These are phyloP conservation scores for Geranium brycei DNA, from an alignment of 345 rosid species.

Conservation along the genomic window DNA sequence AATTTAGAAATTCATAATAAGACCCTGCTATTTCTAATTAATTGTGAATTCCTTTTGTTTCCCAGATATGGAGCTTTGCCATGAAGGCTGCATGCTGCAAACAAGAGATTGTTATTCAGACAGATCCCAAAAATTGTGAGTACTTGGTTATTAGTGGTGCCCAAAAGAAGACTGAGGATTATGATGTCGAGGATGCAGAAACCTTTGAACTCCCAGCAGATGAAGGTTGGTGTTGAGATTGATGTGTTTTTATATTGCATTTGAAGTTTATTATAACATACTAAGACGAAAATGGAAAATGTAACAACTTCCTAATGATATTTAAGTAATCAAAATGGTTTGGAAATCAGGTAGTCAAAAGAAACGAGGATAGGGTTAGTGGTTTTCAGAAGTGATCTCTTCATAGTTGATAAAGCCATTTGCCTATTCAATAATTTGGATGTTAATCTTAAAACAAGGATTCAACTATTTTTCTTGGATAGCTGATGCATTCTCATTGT, in stretches of 20 bases:
- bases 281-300: background rate
- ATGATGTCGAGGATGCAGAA: slow-evolving; percentile 87
- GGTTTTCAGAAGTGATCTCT: background rate
- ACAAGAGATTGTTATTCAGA: slow-evolving; percentile 81
- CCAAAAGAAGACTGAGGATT: slow-evolving; percentile 68
- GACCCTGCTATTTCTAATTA: slow-evolving; percentile 1
- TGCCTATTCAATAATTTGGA: background rate
- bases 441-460: background rate
- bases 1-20: no score
- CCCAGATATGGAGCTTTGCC: slow-evolving; percentile 91
- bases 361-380: background rate
- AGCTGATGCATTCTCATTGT: background rate
- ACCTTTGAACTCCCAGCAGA: slow-evolving; percentile 87
- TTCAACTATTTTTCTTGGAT: background rate
- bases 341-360: no score
- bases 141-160: slow-evolving; percentile 88
- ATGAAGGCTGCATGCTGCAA: slow-evolving; percentile 97
- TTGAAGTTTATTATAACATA: background rate
- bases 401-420: background rate
- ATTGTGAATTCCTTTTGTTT: slow-evolving; percentile 10
- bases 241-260: background rate
- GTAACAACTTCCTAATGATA: background rate
- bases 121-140: slow-evolving; percentile 92
- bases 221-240: slow-evolving; percentile 44
- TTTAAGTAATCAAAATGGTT: background rate